These are phyloP conservation scores for Apophysomyces sp. DNA, from an alignment of 371 early-diverging fungal genomes.

Conservation along the genomic window DNA sequence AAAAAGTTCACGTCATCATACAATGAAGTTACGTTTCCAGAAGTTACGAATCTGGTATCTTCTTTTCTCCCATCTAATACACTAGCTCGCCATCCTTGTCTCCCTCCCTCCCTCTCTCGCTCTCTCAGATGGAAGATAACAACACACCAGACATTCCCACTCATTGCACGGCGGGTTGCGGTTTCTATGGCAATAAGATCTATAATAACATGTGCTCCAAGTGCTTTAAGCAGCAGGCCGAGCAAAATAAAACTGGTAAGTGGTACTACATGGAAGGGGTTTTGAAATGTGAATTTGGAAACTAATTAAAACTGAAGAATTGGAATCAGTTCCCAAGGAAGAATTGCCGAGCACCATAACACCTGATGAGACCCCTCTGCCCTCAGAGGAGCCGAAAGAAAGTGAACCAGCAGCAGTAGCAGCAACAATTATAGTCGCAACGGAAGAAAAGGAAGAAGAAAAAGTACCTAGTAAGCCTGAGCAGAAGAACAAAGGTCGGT, in stretches of 20 bases:
- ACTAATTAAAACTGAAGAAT: background rate
- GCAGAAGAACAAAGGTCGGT: slow-evolving; percentile 72
- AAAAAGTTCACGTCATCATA: too few species aligned
- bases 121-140: slow-evolving; percentile 59
- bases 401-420: background rate
- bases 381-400: background rate
- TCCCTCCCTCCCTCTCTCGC: background rate
- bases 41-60: too few species aligned
- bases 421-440: background rate
- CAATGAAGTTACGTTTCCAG: too few species aligned
- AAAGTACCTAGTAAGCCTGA: slow-evolving; percentile 26
- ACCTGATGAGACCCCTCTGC: background rate
- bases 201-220: slow-evolving; percentile 83
- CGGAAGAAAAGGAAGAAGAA: slow-evolving; percentile 11
- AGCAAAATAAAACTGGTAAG: slow-evolving; percentile 12
- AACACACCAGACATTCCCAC: slow-evolving; percentile 46
- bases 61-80: background rate
- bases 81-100: background rate
- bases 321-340: background rate
- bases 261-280: background rate
- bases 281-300: background rate
- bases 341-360: background rate
- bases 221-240: slow-evolving; percentile 53
- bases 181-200: slow-evolving; percentile 62
- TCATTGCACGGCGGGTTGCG: slow-evolving; percentile 68